Evolutionary conservation across 2,329 filamentous ascomycete species (phyloP).

Genomic region (Arthrobotrys sinensis): DNA sequence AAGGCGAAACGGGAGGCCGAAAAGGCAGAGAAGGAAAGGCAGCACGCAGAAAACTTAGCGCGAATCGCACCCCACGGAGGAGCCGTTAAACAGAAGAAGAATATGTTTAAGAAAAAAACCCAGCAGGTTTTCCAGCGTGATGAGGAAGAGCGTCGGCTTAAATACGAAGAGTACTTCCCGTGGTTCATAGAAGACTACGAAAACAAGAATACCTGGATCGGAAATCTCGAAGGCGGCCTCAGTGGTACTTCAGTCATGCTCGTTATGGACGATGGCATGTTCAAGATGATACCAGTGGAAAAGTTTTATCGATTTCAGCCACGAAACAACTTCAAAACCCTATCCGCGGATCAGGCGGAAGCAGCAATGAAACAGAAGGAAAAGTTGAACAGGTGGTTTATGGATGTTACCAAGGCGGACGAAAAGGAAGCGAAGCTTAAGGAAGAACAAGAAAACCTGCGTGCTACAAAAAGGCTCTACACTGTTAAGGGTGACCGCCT

Average conservation of each 20-base stretch:
- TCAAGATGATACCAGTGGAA: slow-evolving; percentile 90
- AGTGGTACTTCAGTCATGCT: slow-evolving; percentile 85
- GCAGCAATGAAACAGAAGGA: slow-evolving; percentile 84
- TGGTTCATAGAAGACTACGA: slow-evolving; percentile 99
- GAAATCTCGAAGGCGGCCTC: slow-evolving; percentile 88
- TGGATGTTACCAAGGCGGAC: slow-evolving; percentile 72
- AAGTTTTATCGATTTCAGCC: slow-evolving; percentile 93
- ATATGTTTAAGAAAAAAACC: slow-evolving; percentile 81
- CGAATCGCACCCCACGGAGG: slow-evolving; percentile 90
- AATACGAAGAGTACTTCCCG: slow-evolving; percentile 94
- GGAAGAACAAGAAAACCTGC: slow-evolving; percentile 73
- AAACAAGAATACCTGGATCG: slow-evolving; percentile 93
- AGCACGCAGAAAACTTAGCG: slow-evolving; percentile 87
- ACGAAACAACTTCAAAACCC: slow-evolving; percentile 83
- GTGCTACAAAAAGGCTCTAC: slow-evolving; percentile 66
- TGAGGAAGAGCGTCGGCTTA: slow-evolving; percentile 80
- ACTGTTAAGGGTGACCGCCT: slow-evolving; percentile 69
- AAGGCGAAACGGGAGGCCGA: slow-evolving; percentile 73
- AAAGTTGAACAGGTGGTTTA: slow-evolving; percentile 84
- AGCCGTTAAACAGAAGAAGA: slow-evolving; percentile 78
- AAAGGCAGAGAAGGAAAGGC: slow-evolving; percentile 84
- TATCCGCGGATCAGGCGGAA: slow-evolving; percentile 88
- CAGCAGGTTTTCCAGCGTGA: slow-evolving; percentile 89
- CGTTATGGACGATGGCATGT: slow-evolving; percentile 78
- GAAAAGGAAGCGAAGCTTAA: slow-evolving; percentile 72